Conservation (phyloP, 306 rosid genomes). For the Casuarina cunninghamiana region DNA sequence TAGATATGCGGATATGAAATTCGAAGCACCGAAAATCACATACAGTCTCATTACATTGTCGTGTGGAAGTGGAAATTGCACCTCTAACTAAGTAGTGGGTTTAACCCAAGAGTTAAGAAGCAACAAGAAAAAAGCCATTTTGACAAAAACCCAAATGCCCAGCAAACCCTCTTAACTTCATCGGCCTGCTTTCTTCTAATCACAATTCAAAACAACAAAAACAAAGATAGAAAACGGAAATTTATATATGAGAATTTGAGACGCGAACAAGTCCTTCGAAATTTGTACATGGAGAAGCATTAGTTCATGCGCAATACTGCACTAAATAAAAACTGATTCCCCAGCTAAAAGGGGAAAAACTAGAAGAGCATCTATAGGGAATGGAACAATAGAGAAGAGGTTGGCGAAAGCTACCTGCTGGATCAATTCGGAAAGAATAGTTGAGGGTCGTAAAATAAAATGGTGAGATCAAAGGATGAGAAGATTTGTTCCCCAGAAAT, state of each 20-base stretch:
- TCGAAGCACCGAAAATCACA: neutral
- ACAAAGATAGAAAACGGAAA: neutral
- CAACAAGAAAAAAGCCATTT: neutral
- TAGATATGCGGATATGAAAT: neutral
- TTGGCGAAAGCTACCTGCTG: slow-evolving; percentile 5
- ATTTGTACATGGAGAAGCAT: neutral
- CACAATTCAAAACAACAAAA: neutral
- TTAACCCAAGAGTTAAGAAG: neutral
- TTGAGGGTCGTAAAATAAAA: too few relatives aligned
- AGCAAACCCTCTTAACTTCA: neutral
- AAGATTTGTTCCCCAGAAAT: too few relatives aligned
- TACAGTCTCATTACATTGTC: neutral
- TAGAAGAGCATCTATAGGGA: neutral
- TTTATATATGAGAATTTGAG: neutral
- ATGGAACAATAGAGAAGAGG: neutral
- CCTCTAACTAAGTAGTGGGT: neutral
- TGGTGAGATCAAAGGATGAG: neutral
- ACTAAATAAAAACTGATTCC: neutral
- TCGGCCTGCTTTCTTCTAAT: neutral
- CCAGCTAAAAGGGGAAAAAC: neutral
- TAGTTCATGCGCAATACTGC: neutral
- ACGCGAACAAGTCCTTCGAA: neutral
- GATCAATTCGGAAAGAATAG: neutral
- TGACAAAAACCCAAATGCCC: neutral
- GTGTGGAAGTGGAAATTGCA: neutral